Evolutionary conservation across 352 stramenopile species (phyloP).

Genomic region (Phytophthora multivora): DNA sequence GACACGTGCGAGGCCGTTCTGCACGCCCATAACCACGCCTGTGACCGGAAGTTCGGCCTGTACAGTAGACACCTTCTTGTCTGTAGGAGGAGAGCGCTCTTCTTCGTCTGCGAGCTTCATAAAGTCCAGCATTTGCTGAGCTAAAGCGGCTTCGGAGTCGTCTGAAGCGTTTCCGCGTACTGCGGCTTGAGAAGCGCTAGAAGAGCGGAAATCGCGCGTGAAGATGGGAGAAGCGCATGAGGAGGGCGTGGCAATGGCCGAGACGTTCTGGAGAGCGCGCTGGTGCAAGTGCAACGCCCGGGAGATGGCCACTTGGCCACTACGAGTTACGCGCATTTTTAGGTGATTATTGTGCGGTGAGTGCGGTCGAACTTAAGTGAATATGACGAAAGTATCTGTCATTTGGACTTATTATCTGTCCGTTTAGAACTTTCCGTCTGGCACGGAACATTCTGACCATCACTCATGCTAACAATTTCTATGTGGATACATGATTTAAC

Average conservation of each 20-base stretch:
- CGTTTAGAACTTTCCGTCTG: conserved; percentile 1
- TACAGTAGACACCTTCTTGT: conserved; percentile 9
- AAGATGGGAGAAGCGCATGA: neutral
- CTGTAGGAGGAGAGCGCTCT: neutral
- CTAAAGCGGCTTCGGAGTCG: conserved; percentile 56
- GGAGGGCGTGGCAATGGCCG: neutral
- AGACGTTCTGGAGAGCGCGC: neutral
- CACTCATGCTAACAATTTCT: neutral
- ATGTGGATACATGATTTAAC: neutral
- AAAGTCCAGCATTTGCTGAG: conserved; percentile 77
- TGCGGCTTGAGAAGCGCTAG: neutral
- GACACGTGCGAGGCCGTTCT: conserved; percentile 75
- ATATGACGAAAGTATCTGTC: neutral
- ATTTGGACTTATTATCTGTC: neutral
- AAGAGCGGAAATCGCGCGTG: conserved; percentile 14
- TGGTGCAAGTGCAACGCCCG: conserved; percentile 8
- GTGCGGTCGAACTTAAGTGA: too few species aligned
- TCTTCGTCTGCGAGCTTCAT: conserved; percentile 51
- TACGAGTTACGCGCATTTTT: conserved; percentile 8
- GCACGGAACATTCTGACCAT: neutral
- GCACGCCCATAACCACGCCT: conserved; percentile 68
- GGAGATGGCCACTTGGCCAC: conserved; percentile 9
- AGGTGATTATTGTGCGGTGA: too few species aligned
- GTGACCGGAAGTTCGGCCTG: conserved; percentile 46
- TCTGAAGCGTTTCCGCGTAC: conserved; percentile 30